Evolutionary conservation across 805 yeast species (phyloP).

Genomic region (Yarrowia divulgata): DNA sequence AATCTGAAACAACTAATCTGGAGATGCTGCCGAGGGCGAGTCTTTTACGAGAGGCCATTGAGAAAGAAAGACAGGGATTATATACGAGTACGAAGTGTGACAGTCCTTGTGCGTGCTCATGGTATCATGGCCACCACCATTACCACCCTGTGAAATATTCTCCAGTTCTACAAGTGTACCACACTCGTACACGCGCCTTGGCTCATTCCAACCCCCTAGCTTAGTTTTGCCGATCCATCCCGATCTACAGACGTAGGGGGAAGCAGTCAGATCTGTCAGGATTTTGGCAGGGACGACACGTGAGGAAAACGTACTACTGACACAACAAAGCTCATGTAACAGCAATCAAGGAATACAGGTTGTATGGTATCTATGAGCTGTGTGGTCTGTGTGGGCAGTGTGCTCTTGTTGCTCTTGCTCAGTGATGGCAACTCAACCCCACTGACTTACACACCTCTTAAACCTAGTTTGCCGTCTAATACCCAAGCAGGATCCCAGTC

Average conservation of each 20-base stretch:
- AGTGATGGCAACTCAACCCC: conserved; percentile 6
- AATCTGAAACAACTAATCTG: conserved; percentile 25
- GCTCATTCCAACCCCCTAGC: conserved; percentile 31
- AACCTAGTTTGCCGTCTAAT: background rate
- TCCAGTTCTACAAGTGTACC: too few species aligned
- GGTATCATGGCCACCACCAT: too few species aligned
- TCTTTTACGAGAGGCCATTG: background rate
- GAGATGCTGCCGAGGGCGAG: background rate
- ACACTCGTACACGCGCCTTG: conserved; percentile 3
- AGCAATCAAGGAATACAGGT: too few species aligned
- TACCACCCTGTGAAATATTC: too few species aligned
- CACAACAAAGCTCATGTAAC: too few species aligned
- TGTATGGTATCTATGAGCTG: too few species aligned
- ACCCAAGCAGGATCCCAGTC: conserved; percentile 22
- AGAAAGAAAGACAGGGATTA: too few species aligned
- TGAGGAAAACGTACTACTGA: background rate
- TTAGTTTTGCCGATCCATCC: conserved; percentile 36
- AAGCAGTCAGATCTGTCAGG: conserved; percentile 12
- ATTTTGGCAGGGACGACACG: background rate
- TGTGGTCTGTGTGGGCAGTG: too few species aligned
- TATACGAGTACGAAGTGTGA: too few species aligned
- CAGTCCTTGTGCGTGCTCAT: too few species aligned
- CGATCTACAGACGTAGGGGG: conserved; percentile 33
- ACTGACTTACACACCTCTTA: background rate
- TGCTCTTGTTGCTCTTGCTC: background rate